Evolutionary conservation across 345 rosid species (phyloP).

Genomic region (Pistacia vera): DNA sequence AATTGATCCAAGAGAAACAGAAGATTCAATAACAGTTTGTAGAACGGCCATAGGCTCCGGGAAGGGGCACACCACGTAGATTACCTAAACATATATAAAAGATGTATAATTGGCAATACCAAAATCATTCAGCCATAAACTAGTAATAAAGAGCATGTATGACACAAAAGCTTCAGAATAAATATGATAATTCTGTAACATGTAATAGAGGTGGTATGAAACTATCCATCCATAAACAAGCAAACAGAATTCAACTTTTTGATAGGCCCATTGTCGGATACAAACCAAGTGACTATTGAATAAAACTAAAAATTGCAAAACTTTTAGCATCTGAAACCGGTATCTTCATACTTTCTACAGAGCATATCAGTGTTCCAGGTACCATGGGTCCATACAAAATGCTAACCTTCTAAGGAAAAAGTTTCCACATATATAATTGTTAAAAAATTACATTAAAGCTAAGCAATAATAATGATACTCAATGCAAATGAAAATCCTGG

Average conservation of each 20-base stretch:
- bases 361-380: neutral
- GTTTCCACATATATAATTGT: conserved; percentile 1
- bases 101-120: conserved; percentile 15
- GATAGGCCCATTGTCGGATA: neutral
- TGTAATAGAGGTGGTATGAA: neutral
- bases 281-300: neutral
- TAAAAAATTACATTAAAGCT: neutral
- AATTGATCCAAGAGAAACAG: conserved; percentile 82
- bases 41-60: conserved; percentile 95
- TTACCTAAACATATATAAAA: conserved; percentile 52
- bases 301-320: neutral
- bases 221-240: neutral
- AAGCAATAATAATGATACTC: neutral
- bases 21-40: conserved; percentile 83
- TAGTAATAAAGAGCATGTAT: conserved; percentile 1
- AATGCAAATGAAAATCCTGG: neutral
- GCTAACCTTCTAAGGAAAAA: neutral
- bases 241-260: neutral
- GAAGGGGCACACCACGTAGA: conserved; percentile 98
- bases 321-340: neutral
- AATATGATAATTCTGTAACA: neutral
- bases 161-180: neutral
- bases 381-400: neutral
- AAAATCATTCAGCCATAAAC: conserved; percentile 16
- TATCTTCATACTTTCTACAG: neutral